A percentile compares a stretch with the other conserved stretches of the same genome.
phyloP scores from a whole-genome alignment of 345 rosid genomes.

The Syzygium jambos region DNA sequence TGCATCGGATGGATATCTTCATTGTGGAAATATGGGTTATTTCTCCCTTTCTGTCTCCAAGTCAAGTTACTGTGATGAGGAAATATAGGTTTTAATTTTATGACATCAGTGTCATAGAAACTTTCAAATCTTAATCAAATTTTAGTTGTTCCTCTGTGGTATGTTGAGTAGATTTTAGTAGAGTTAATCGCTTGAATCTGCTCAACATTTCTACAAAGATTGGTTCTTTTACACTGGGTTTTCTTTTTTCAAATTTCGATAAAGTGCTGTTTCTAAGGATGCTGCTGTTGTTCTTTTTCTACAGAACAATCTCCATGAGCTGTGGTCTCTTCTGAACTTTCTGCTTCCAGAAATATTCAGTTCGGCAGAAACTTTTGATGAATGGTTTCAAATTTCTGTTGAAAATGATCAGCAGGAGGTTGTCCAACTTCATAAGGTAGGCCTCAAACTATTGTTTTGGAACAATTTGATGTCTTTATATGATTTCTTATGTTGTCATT shows the following conservation, averaged over 20 bases:
- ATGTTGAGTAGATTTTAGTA: not conserved
- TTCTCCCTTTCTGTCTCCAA: not conserved
- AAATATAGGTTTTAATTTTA: not conserved
- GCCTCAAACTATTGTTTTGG: not conserved
- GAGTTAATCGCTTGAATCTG: not conserved
- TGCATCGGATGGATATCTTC: not conserved
- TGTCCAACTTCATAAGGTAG: conserved; percentile 96
- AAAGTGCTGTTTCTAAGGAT: not conserved
- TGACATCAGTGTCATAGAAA: not conserved
- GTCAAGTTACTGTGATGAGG: not conserved
- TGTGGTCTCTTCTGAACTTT: conserved; percentile 98
- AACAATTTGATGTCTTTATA: not conserved
- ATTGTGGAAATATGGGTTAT: not conserved
- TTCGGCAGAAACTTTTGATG: conserved; percentile 99
- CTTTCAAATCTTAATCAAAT: not conserved
- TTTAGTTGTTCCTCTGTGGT: not conserved
- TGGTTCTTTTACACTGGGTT: not conserved
- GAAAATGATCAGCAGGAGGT: conserved; percentile 99
- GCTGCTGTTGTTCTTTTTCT: not conserved
- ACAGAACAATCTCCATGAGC: conserved; percentile 98
- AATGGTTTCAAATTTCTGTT: conserved; percentile 99
- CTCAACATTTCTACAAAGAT: not conserved
- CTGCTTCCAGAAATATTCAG: conserved; percentile 91
- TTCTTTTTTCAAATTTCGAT: not conserved
- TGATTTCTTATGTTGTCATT: not conserved